Evolutionary conservation across 78 protist genomes (phyloP), one percentile per base, ranked within the genome.

Genomic region (Isochrysis galbana): DNA sequence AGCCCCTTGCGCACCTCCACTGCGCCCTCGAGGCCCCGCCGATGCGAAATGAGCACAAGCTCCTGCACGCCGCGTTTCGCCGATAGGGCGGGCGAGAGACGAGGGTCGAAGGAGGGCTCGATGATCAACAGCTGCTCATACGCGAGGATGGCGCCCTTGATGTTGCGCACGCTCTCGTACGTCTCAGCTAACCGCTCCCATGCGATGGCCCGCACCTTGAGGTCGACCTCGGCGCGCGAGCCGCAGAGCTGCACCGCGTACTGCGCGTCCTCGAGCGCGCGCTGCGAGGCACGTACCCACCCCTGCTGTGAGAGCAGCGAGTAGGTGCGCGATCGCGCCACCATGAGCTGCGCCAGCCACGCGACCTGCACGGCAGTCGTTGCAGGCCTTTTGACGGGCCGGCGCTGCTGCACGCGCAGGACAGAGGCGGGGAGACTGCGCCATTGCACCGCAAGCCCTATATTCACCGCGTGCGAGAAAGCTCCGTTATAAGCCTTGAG

Each of bases 11-110:
- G 34, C 36, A 77, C 36, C 36, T 10, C 84, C 23, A 10, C n/a
- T 46, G 84, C n/a, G 84, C 29, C 46, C 46, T 36, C 84, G 84
- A 77, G 84, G n/a, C 84, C 84, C 2, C 46, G 84, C 84, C 46
- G 10, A 29, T 77, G 84, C 46, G 84, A 39, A 46, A 77, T 17
- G 32, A 77, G 84, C 32, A 77, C 46, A 23, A 77, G 47, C 84
- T 77, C 84, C 46, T 77, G 84, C 46, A 77, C 22, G 84, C 84
- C 84, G 47, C 84, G 84, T 29, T 77, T 77, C 34, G 47, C 84
- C 44, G 84, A 1, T 25, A 39, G 26, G n/a, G 84, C 26, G 17
- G 84, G 84, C 46, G 84, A 0, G 32, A 77, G 84, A 5, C 47
- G 19, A 3, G 84, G 47, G 32, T 17, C 0, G 84, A 7, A 0